Percentiles rank a stretch among this genome's conserved stretches.
phyloP scores from a whole-genome alignment of 2,329 filamentous ascomycete species.

The Trichoderma sp. region DNA sequence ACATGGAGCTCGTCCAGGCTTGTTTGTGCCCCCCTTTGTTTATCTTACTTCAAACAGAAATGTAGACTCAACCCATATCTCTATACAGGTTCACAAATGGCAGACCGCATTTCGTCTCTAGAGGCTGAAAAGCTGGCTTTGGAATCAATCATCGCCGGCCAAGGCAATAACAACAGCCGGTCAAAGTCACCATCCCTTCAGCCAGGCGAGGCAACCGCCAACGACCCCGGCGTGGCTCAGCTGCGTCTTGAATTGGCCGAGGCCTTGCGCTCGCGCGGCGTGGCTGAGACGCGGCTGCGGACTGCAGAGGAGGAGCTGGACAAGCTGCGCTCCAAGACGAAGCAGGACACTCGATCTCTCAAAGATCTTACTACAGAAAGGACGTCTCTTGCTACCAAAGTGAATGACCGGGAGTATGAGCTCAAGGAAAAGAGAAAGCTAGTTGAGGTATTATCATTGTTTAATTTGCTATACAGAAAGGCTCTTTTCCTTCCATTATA shows the following conservation, averaged over 20 bases:
- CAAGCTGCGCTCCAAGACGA: conserved; percentile 62
- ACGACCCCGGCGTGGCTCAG: conserved; percentile 49
- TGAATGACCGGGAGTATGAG: conserved; percentile 85
- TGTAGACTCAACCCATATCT: conserved; percentile 31
- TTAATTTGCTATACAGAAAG: not conserved
- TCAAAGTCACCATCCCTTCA: conserved; percentile 31
- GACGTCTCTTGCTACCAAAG: conserved; percentile 62
- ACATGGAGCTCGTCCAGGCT: conserved; percentile 72
- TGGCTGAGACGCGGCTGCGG: conserved; percentile 67
- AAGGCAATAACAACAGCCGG: conserved; percentile 31
- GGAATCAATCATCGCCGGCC: conserved; percentile 38
- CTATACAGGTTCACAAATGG: conserved; percentile 62
- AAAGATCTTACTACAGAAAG: conserved; percentile 65
- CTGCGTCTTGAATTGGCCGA: conserved; percentile 73
- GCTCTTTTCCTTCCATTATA: too few relatives aligned
- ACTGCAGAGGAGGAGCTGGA: conserved; percentile 66
- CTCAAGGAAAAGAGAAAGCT: conserved; percentile 81
- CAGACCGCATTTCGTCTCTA: conserved; percentile 67
- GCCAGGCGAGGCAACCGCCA: conserved; percentile 30
- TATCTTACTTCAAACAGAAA: conserved; percentile 20
- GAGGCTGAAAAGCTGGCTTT: conserved; percentile 60
- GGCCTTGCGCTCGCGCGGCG: conserved; percentile 73
- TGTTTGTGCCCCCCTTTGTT: conserved; percentile 58
- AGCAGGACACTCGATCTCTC: conserved; percentile 64
- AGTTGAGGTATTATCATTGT: conserved; percentile 61